These are phyloP conservation scores for Clausena lansium DNA, from an alignment of 345 rosid species.

Conservation along the genomic window DNA sequence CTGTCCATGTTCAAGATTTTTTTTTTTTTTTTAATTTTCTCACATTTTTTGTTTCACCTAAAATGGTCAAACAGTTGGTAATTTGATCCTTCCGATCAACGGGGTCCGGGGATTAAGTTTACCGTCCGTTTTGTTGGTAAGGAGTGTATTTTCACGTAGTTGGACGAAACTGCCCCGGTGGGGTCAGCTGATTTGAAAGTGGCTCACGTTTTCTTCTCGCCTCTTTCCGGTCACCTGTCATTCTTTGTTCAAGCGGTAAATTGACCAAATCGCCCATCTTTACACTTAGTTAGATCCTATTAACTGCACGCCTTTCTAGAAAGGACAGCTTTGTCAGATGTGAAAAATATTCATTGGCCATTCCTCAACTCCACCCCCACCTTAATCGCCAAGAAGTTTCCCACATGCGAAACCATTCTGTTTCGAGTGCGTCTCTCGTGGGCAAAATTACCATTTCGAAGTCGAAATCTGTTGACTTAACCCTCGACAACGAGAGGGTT, in stretches of 20 bases:
- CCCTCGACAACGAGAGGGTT: not conserved
- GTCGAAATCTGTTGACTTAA: constrained; percentile 1
- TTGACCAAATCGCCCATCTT: constrained; percentile 26
- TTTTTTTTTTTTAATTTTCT: not conserved
- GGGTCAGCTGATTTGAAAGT: constrained; percentile 25
- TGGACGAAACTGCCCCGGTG: constrained; percentile 22
- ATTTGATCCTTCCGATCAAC: constrained; percentile 18
- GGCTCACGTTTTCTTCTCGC: constrained; percentile 42
- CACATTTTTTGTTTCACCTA: not conserved
- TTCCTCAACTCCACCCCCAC: not conserved
- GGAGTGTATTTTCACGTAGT: not conserved
- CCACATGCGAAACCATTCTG: not conserved
- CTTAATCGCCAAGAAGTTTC: constrained; percentile 22
- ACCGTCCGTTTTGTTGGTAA: not conserved
- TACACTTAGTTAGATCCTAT: not conserved
- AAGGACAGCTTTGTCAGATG: constrained; percentile 30
- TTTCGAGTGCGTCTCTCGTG: not conserved
- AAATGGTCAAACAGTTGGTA: not conserved
- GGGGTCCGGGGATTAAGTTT: constrained; percentile 5
- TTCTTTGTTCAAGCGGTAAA: constrained; percentile 9
- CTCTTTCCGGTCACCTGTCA: constrained; percentile 36
- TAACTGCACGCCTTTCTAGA: not conserved
- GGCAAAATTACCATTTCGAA: not conserved
- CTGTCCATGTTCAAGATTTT: not conserved
- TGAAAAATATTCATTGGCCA: not conserved